Base-by-base conservation (phyloP, 768 basidiomycete genomes). In the Lyophyllum atratum region DNA sequence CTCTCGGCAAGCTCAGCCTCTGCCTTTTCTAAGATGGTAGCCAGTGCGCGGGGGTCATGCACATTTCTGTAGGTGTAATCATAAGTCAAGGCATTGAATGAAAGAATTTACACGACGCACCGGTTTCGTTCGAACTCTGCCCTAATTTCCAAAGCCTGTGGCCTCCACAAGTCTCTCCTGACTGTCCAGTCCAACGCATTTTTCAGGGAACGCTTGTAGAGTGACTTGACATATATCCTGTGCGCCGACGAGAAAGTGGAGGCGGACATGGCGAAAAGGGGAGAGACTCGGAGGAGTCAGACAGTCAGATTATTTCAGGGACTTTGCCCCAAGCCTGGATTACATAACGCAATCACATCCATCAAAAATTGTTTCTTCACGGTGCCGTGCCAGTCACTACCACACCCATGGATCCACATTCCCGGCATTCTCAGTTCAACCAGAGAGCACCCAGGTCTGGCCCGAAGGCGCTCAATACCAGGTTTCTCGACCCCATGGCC, bases 91-190 rank as follows among this genome's bases (percentile, higher is more conserved):
- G n/a, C 4, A 10, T 22, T 34, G 14, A 24, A 26, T 43, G 24
- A 52, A 42, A 46, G 26, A 37, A 33, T 17, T 40, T 58, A 9
- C 10, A 19, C 59, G 49, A 76, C 83, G 56, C 70, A 92, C 93
- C 94, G 85, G 81, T 98, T 94, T 64, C 81, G 76, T 77, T 98
- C 96, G 70, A 98, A 98, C 70, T 93, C 85, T 59, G 95, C 95
- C 60, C 96, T 78, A 61, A 98, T 92, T 71, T 88, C 77, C 65
- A 95, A 73, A 12, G 95, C 95, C 72, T 89, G 84, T 54, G 79
- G 81, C 59, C 95, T 84, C 93, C 93, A 98, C 1, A 93, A 68
- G 66, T 94, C 90, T 52, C 95, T 79, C 55, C 89, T 81, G 62
- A 97, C 79, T 45, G 84, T 86, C 96, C 96, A 98, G 74, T 98